Conservation (phyloP, 179 eudicot species). For the Beta macrorhiza region DNA sequence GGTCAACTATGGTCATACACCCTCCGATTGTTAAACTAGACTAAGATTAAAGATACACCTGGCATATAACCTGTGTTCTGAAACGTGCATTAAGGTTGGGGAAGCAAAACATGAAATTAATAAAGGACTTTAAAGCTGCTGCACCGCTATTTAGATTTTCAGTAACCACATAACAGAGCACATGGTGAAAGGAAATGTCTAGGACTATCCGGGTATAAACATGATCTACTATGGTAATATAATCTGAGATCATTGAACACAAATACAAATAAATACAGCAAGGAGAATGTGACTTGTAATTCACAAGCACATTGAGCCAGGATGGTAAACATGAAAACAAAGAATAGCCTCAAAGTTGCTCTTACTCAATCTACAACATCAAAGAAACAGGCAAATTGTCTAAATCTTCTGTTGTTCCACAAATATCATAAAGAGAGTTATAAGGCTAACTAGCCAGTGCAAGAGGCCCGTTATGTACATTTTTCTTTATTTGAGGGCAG, state of each 20-base stretch:
- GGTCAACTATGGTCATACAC: neutral
- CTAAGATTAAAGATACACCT: neutral
- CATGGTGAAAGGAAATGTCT: neutral
- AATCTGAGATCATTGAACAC: neutral
- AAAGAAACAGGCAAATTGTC: neutral
- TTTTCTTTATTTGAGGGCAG: neutral
- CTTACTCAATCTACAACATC: neutral
- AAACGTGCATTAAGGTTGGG: neutral
- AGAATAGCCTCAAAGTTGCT: neutral
- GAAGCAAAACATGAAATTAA: neutral
- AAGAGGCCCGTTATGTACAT: neutral
- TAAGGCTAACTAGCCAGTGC: neutral
- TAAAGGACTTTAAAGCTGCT: neutral
- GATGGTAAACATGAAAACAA: neutral
- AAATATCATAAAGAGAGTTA: neutral
- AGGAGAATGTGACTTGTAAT: too few relatives aligned
- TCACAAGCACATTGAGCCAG: neutral
- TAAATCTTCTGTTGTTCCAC: neutral
- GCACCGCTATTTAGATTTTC: neutral
- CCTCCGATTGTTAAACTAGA: neutral
- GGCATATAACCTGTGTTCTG: neutral
- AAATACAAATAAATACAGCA: neutral
- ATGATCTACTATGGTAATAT: neutral
- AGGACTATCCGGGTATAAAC: neutral
- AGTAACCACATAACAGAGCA: neutral